phyloP scores from a whole-genome alignment of 345 rosid species.

The Capsella bursapastoris region DNA sequence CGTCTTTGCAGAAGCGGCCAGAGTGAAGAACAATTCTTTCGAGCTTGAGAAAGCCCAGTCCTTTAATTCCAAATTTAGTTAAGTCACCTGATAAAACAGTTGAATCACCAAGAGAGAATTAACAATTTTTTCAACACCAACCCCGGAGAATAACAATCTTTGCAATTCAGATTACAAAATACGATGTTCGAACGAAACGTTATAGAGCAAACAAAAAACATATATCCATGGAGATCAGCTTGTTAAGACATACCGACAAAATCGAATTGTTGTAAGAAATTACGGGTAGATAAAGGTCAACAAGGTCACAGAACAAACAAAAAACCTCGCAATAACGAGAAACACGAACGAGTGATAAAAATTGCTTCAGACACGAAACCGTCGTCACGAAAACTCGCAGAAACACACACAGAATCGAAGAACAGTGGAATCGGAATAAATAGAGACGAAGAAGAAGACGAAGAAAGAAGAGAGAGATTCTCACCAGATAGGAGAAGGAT shows the following conservation, averaged over 20 bases:
- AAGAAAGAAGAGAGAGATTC: constrained; percentile 18
- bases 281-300: neutral
- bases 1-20: constrained; percentile 84
- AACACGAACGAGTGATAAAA: constrained; percentile 7
- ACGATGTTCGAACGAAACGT: neutral
- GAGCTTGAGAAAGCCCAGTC: constrained; percentile 55
- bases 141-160: neutral
- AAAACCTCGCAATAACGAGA: neutral
- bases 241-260: constrained; percentile 18
- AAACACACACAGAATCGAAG: constrained; percentile 25
- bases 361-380: neutral
- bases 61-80: neutral
- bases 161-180: constrained; percentile 16
- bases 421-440: neutral
- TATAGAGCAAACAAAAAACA: neutral
- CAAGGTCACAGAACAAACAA: neutral
- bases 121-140: neutral
- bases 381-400: constrained; percentile 5
- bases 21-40: constrained; percentile 70
- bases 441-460: neutral
- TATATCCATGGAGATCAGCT: neutral
- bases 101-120: neutral
- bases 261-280: constrained; percentile 3
- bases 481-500: constrained; percentile 24
- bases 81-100: constrained; percentile 32